Percentiles rank a stretch among this genome's conserved stretches.
phyloP scores from a whole-genome alignment of 2,329 filamentous ascomycete genomes.

The Furcasterigmium furcatum region DNA sequence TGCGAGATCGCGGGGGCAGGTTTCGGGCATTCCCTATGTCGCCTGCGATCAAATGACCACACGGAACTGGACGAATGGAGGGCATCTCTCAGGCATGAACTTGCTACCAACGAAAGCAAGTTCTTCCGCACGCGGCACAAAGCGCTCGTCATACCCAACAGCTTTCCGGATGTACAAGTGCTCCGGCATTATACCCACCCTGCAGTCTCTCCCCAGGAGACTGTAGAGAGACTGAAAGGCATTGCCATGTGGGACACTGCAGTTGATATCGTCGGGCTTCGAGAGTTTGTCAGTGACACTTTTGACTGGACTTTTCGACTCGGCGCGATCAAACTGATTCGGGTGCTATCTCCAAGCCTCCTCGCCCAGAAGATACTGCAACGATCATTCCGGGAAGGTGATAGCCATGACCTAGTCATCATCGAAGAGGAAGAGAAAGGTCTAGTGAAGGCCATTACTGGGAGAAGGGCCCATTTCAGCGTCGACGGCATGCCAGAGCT shows the following conservation, averaged over 20 bases:
- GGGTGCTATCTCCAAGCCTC: conserved; percentile 73
- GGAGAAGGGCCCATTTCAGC: conserved; percentile 64
- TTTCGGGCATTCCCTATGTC: conserved; percentile 75
- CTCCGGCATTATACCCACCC: conserved; percentile 87
- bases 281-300: conserved; percentile 71
- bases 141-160: conserved; percentile 69
- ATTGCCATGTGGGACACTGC: conserved; percentile 58
- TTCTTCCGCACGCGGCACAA: conserved; percentile 77
- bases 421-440: conserved; percentile 36
- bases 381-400: conserved; percentile 25
- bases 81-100: conserved; percentile 66
- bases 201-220: conserved; percentile 64
- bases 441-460: conserved; percentile 46
- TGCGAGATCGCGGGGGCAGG: conserved; percentile 87
- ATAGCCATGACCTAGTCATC: conserved; percentile 12
- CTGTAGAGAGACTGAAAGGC: conserved; percentile 52
- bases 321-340: conserved; percentile 82
- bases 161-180: conserved; percentile 77
- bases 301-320: conserved; percentile 82
- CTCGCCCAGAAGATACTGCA: conserved; percentile 58
- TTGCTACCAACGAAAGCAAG: conserved; percentile 79
- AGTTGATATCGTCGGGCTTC: conserved; percentile 64
- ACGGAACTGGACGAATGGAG: conserved; percentile 67
- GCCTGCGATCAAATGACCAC: conserved; percentile 56
- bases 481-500: conserved; percentile 76